These are phyloP conservation scores for Hypomyces perniciosus DNA, from an alignment of 2,329 filamentous ascomycete genomes.

Conservation along the genomic window DNA sequence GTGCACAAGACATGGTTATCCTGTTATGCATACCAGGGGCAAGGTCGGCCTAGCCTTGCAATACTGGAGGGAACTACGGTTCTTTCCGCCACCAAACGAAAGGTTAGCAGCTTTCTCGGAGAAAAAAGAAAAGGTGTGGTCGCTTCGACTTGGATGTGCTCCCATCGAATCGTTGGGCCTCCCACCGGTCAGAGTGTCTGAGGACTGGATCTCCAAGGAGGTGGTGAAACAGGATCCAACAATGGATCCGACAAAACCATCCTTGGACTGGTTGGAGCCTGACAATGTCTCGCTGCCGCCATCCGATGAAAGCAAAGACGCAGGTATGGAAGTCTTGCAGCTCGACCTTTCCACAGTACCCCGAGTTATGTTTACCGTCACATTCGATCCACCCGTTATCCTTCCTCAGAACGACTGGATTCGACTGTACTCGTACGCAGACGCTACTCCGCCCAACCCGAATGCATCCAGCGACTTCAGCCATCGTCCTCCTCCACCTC, in stretches of 20 bases:
- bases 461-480: slow-evolving; percentile 28
- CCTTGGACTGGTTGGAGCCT: slow-evolving; percentile 69
- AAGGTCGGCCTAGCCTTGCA: slow-evolving; percentile 66
- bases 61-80: slow-evolving; percentile 66
- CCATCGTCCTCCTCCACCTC: slow-evolving; percentile 20
- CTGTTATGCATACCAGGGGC: slow-evolving; percentile 62
- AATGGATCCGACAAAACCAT: slow-evolving; percentile 34
- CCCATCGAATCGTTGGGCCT: slow-evolving; percentile 38
- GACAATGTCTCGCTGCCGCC: slow-evolving; percentile 53
- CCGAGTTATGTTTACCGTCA: slow-evolving; percentile 68
- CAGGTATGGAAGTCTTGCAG: slow-evolving; percentile 48
- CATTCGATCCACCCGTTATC: slow-evolving; percentile 67
- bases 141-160: slow-evolving; percentile 61
- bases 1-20: slow-evolving; percentile 64
- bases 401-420: slow-evolving; percentile 60
- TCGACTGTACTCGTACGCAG: slow-evolving; percentile 54
- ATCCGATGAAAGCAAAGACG: slow-evolving; percentile 41
- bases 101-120: slow-evolving; percentile 33
- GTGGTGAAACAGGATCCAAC: slow-evolving; percentile 53
- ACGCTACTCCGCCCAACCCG: slow-evolving; percentile 35
- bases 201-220: slow-evolving; percentile 64
- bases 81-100: slow-evolving; percentile 34
- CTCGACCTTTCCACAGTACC: slow-evolving; percentile 46
- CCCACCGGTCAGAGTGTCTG: slow-evolving; percentile 63
- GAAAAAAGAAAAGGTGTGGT: slow-evolving; percentile 52